These are phyloP conservation scores for Penicillium diatomitis DNA, from an alignment of 495 filamentous ascomycete species.

Conservation along the genomic window DNA sequence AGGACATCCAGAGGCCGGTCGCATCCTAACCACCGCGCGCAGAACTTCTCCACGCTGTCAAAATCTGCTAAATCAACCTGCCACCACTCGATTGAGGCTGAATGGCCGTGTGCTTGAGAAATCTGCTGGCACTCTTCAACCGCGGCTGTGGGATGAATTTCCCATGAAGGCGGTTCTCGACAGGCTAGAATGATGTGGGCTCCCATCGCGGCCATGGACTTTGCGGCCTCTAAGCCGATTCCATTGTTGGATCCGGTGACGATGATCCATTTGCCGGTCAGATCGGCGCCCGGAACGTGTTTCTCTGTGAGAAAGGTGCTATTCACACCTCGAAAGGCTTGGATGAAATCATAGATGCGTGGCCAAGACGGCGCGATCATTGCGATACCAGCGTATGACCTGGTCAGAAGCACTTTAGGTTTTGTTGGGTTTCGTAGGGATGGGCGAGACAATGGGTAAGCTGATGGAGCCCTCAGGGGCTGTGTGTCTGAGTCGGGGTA, in stretches of 20 bases:
- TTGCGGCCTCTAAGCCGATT: slow-evolving; percentile 24
- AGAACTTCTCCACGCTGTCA: slow-evolving; percentile 36
- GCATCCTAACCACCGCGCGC: slow-evolving; percentile 11
- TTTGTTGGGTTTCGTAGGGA: no score
- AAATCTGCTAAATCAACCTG: slow-evolving; percentile 41
- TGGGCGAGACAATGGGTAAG: no score
- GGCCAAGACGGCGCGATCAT: background rate
- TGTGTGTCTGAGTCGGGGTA: no score
- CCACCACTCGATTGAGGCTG: slow-evolving; percentile 37
- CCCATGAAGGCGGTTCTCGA: slow-evolving; percentile 18
- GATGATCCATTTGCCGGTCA: slow-evolving; percentile 23
- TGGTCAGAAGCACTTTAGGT: background rate
- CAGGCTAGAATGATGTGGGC: slow-evolving; percentile 25
- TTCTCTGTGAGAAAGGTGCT: slow-evolving; percentile 8
- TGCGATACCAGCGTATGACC: background rate
- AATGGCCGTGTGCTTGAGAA: slow-evolving; percentile 10
- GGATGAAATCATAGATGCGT: background rate
- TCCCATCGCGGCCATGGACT: slow-evolving; percentile 13
- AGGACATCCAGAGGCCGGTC: slow-evolving; percentile 14
- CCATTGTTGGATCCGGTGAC: slow-evolving; percentile 28
- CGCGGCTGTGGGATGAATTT: slow-evolving; percentile 11
- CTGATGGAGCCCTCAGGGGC: no score
- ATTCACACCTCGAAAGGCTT: slow-evolving; percentile 4
- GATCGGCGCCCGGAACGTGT: slow-evolving; percentile 5
- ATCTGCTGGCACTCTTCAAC: slow-evolving; percentile 8